Conservation (phyloP, 176 grass and related monocot genomes). For the Pontederia crassipes region DNA sequence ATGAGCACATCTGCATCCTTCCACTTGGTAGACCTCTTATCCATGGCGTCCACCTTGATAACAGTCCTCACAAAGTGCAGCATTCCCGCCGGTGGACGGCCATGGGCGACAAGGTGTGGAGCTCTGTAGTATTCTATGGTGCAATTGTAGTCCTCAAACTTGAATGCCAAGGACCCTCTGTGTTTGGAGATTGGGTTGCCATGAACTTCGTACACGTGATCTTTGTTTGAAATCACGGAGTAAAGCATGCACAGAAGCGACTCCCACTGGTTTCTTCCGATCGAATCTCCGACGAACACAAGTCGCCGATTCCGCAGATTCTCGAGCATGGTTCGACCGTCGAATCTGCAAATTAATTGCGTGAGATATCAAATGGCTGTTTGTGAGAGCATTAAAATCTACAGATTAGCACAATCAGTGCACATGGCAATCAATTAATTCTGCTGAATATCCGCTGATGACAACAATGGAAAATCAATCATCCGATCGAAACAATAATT, state of each 20-base stretch:
- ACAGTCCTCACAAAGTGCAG: background rate
- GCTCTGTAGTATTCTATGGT: constrained; percentile 15
- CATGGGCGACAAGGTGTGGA: background rate
- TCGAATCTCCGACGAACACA: no score
- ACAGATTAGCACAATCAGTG: no score
- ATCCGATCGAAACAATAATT: no score
- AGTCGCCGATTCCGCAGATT: no score
- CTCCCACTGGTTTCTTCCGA: no score
- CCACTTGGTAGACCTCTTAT: background rate
- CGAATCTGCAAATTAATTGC: no score
- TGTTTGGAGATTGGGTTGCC: constrained; percentile 8
- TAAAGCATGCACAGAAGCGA: background rate
- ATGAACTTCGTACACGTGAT: background rate
- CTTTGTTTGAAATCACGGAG: background rate
- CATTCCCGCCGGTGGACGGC: background rate
- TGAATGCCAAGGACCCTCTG: constrained; percentile 2
- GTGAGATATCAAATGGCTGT: no score
- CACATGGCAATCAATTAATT: no score
- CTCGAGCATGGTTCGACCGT: no score
- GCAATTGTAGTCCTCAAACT: constrained; percentile 19
- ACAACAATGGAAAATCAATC: no score
- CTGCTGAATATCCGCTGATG: no score
- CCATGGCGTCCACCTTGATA: constrained; percentile 1
- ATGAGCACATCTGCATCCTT: constrained; percentile 10
- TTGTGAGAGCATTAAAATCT: no score